Evolutionary conservation across 1,284 basidiomycete genomes (phyloP), one percentile per base, ranked within the genome.

Genomic region (Schizophyllum commune): DNA sequence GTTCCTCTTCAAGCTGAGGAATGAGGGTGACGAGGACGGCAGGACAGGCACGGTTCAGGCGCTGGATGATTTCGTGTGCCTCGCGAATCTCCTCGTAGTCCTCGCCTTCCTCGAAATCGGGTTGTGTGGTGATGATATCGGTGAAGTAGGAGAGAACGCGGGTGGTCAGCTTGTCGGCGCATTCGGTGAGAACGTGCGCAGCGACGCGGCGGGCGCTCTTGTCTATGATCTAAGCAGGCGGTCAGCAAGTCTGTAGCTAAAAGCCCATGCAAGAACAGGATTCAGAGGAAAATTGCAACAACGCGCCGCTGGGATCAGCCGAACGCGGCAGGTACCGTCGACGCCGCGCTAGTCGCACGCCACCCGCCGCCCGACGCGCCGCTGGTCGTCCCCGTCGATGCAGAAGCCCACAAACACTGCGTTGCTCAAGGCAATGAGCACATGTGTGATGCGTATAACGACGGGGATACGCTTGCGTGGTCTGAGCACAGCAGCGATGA

Each of bases 81-180:
- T 79, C 80, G 62, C 84, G 82, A 58, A 96, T 81, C 61, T 90
- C 83, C 17, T 82, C 79, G 62, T 83, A 80, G 54, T 89, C 84
- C 55, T 85, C 81, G 47, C n/a, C n/a, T n/a, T 77, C 70, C 61
- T 76, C 74, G 52, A 81, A 75, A 59, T 77, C 76, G 19, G 84
- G 78, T 58, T 81, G 83, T 33, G 83, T 74, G 32, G 91, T 81
- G 64, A 97, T 89, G 64, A 92, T 85, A 68, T 96, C 94, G 33
- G 90, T 89, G 71, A 97, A 96, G 74, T 96, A 94, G 65, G 92
- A 89, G 64, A 88, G 92, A 56, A 98, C 88, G 63, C 95, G 85
- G 20, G 94, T 86, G 70, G 96, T 94, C 13, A 99, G 82, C 69
- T 91, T 92, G 72, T 95, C 92, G 4, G 90, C 82, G 0, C 91